Percentiles rank a stretch among this genome's conserved stretches.
Conservation (phyloP, 75 land plant genomes). For the Sequoiadendron giganteum region DNA sequence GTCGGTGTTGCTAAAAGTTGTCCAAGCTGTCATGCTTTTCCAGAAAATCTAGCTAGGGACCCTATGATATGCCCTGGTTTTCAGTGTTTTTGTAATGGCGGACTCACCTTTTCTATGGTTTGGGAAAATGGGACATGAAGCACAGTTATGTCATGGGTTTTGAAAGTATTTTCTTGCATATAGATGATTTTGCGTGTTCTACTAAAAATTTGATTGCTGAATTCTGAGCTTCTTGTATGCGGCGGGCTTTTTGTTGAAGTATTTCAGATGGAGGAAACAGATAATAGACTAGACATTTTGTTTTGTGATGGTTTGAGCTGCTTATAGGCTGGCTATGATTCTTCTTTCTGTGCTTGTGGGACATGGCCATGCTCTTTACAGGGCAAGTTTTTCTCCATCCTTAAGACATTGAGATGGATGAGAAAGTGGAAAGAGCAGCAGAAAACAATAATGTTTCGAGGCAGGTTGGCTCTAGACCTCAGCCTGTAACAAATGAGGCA, state of each 20-base stretch:
- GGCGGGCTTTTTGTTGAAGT: neutral
- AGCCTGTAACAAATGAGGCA: constrained; percentile 4
- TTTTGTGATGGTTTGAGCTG: constrained; percentile 8
- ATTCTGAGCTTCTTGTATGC: neutral
- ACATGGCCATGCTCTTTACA: neutral
- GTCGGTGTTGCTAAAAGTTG: neutral
- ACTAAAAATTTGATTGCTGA: neutral
- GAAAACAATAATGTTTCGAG: neutral
- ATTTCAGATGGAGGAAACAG: neutral
- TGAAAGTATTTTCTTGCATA: neutral
- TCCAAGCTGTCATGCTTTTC: neutral
- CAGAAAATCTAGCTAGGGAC: neutral
- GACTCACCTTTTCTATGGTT: neutral
- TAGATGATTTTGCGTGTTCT: neutral
- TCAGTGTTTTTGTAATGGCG: neutral
- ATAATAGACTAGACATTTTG: neutral
- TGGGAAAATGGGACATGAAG: neutral
- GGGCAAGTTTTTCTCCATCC: neutral
- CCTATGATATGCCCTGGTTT: neutral
- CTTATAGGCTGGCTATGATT: constrained; percentile 7
- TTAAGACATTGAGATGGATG: constrained; percentile 3
- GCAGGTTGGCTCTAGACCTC: constrained; percentile 10
- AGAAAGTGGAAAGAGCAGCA: constrained; percentile 8
- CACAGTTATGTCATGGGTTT: neutral
- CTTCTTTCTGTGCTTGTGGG: neutral